These are phyloP conservation scores for Ceratonia siliqua DNA, from an alignment of 306 rosid species.

Conservation along the genomic window DNA sequence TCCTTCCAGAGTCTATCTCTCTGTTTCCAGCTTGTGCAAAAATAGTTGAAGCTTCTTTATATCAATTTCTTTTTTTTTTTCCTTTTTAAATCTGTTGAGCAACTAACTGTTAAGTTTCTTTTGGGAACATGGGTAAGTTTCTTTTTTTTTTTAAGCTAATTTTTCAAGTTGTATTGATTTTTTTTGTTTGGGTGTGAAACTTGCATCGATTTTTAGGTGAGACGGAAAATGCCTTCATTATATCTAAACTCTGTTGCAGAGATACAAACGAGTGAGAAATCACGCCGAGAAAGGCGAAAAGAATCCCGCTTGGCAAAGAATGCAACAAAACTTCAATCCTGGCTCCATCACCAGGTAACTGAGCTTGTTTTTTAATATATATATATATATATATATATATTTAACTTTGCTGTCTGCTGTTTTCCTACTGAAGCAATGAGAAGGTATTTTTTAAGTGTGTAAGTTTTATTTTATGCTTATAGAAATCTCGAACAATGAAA, in stretches of 20 bases:
- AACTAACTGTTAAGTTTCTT: neutral
- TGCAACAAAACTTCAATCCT: slow-evolving; percentile 50
- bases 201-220: neutral
- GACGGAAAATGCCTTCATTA: neutral
- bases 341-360: slow-evolving; percentile 63
- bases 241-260: slow-evolving; percentile 27
- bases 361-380: neutral
- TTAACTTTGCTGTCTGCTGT: neutral
- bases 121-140: slow-evolving; percentile 23
- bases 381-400: too few species aligned
- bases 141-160: neutral
- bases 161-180: slow-evolving; percentile 1
- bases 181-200: too few species aligned
- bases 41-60: neutral
- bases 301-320: slow-evolving; percentile 64
- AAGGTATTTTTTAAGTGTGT: neutral
- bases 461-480: slow-evolving; percentile 9
- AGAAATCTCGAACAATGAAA: slow-evolving; percentile 45
- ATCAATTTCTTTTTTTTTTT: neutral
- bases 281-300: slow-evolving; percentile 69
- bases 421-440: neutral
- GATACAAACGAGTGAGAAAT: slow-evolving; percentile 39
- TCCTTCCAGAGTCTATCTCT: neutral
- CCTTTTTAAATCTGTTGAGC: neutral
- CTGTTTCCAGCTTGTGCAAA: neutral